Conservation (phyloP, 208 protist species). For the Phytomonas sp. region DNA sequence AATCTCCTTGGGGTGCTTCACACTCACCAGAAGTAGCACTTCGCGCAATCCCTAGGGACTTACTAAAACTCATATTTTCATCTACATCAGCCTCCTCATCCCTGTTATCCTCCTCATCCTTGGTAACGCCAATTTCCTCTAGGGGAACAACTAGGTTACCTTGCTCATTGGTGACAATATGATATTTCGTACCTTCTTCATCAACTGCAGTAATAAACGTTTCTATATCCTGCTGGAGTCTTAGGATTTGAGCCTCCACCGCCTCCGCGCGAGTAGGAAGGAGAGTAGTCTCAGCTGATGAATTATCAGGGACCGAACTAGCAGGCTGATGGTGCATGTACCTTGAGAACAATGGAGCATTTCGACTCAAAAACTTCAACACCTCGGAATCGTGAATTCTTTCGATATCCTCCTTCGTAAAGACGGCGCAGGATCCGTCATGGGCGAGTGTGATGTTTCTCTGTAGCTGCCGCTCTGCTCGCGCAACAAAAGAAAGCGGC, state of each 20-base stretch:
- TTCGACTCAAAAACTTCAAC: slow-evolving; percentile 26
- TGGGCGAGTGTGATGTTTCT: slow-evolving; percentile 35
- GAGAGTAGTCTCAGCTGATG: not conserved
- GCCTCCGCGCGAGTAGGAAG: not conserved
- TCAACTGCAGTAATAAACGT: slow-evolving; percentile 84
- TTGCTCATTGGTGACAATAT: slow-evolving; percentile 37
- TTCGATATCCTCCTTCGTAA: slow-evolving; percentile 48
- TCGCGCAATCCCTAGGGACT: too few species aligned
- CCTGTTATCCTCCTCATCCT: slow-evolving; percentile 6
- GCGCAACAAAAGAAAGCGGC: slow-evolving; percentile 35
- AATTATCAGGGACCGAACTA: not conserved
- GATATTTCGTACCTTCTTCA: slow-evolving; percentile 60
- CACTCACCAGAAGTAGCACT: too few species aligned
- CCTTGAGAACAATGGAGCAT: not conserved
- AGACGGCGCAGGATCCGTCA: slow-evolving; percentile 31
- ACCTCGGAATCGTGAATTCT: slow-evolving; percentile 49
- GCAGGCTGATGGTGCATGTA: not conserved
- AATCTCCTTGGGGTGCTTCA: too few species aligned
- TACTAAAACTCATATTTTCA: not conserved
- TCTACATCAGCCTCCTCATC: not conserved
- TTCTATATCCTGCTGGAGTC: slow-evolving; percentile 45
- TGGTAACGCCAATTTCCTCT: slow-evolving; percentile 17
- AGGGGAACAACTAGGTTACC: slow-evolving; percentile 53
- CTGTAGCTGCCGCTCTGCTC: slow-evolving; percentile 39
- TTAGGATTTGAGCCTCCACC: slow-evolving; percentile 38